phyloP scores from a whole-genome alignment of 306 rosid genomes.

The Vigna angularis region DNA sequence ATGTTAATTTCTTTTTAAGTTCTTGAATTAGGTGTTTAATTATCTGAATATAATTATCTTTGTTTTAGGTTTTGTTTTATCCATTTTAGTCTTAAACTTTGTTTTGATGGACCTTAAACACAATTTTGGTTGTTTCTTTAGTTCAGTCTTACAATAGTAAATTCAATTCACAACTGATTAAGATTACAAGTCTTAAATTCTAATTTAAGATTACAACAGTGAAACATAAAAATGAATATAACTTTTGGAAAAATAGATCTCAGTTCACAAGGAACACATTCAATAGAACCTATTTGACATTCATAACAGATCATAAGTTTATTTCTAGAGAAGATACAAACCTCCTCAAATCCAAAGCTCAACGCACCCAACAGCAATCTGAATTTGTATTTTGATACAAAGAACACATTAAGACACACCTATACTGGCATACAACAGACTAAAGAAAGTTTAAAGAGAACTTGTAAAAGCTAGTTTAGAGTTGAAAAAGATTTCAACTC shows the following conservation, averaged over 20 bases:
- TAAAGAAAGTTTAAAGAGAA: slow-evolving; percentile 1
- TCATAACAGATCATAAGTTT: slow-evolving; percentile 18
- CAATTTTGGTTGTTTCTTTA: too few species aligned
- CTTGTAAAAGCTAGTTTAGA: neutral
- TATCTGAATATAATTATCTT: too few species aligned
- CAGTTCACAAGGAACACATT: slow-evolving; percentile 10
- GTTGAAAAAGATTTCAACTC: neutral
- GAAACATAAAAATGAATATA: too few species aligned
- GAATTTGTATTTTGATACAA: slow-evolving; percentile 3
- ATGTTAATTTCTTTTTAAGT: too few species aligned
- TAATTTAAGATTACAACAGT: too few species aligned
- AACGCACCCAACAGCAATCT: neutral
- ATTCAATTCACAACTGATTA: too few species aligned
- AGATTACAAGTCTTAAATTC: too few species aligned
- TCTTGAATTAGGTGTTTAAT: too few species aligned
- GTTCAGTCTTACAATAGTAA: too few species aligned
- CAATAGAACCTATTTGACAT: neutral
- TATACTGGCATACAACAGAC: slow-evolving; percentile 5
- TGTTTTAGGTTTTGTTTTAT: too few species aligned
- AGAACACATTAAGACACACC: neutral
- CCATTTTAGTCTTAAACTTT: too few species aligned
- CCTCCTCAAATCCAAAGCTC: slow-evolving; percentile 5
- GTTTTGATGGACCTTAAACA: too few species aligned
- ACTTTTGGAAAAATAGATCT: neutral
- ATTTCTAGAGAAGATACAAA: slow-evolving; percentile 11